phyloP scores from a whole-genome alignment of 768 basidiomycete species.

The Calocybe cyanea region DNA sequence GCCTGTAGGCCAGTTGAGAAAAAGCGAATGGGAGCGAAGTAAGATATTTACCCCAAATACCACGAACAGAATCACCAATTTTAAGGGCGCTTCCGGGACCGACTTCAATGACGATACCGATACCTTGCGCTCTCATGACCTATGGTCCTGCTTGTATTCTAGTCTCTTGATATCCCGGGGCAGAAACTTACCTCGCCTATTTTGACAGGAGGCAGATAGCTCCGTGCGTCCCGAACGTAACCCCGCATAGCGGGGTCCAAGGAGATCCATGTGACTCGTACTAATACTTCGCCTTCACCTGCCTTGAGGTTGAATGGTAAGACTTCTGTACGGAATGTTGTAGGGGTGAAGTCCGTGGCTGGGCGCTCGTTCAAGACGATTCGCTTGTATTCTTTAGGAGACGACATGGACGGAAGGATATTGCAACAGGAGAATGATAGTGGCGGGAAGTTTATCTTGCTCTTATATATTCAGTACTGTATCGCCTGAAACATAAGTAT shows the following conservation, averaged over 20 bases:
- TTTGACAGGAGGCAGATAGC: conserved; percentile 67
- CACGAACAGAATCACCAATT: conserved; percentile 69
- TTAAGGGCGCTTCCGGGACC: conserved; percentile 52
- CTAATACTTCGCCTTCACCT: conserved; percentile 52
- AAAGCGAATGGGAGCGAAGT: background rate
- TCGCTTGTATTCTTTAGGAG: conserved; percentile 43
- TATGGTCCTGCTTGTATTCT: conserved; percentile 13
- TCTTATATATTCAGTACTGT: too few relatives aligned
- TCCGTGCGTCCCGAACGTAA: conserved; percentile 71
- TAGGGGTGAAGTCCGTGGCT: conserved; percentile 56
- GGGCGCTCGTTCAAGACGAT: conserved; percentile 81
- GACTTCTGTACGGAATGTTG: conserved; percentile 67
- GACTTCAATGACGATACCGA: conserved; percentile 62
- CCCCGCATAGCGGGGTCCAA: conserved; percentile 89
- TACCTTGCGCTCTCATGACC: conserved; percentile 70
- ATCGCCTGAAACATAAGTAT: too few relatives aligned
- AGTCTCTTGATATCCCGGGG: background rate
- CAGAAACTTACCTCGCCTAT: conserved; percentile 53
- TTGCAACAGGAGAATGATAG: too few relatives aligned
- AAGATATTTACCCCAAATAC: conserved; percentile 48
- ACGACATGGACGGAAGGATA: conserved; percentile 8
- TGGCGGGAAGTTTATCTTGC: too few relatives aligned
- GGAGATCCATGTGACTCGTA: conserved; percentile 76
- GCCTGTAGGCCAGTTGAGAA: conserved; percentile 35
- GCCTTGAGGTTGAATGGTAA: conserved; percentile 52